Percentiles rank a stretch among this genome's conserved stretches.
Conservation (phyloP, 306 rosid genomes). For the Quercus bicolor region DNA sequence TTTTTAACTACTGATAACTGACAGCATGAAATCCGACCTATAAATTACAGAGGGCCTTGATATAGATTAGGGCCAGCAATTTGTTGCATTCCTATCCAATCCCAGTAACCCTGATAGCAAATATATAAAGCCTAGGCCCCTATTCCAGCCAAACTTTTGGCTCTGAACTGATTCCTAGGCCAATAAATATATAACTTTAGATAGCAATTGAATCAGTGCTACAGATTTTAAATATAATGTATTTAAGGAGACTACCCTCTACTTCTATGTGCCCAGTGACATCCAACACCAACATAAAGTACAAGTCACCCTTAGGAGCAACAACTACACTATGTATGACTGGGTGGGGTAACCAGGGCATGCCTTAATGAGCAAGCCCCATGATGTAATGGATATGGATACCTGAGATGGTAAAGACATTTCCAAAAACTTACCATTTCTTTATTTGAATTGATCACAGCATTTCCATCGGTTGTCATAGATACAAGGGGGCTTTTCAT, state of each 20-base stretch:
- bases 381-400: not conserved
- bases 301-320: not conserved
- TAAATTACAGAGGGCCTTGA: not conserved
- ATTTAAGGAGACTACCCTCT: not conserved
- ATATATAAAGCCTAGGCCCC: not conserved
- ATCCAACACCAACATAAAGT: not conserved
- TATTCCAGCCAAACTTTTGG: not conserved
- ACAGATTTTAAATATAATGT: not conserved
- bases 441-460: constrained; percentile 28
- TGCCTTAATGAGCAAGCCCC: not conserved
- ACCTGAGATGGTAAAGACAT: not conserved
- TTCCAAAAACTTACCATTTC: constrained; percentile 53
- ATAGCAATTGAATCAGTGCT: not conserved
- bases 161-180: not conserved
- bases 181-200: not conserved
- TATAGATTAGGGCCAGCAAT: not conserved
- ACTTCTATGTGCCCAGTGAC: not conserved
- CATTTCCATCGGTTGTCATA: constrained; percentile 29
- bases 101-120: not conserved
- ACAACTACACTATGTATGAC: not conserved
- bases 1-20: not conserved
- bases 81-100: not conserved
- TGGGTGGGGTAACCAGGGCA: not conserved
- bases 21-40: not conserved
- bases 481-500: constrained; percentile 35